Evolutionary conservation across 768 basidiomycete genomes (phyloP), one percentile per base, ranked within the genome.

Genomic region (Cantharellus cinnabarinus): DNA sequence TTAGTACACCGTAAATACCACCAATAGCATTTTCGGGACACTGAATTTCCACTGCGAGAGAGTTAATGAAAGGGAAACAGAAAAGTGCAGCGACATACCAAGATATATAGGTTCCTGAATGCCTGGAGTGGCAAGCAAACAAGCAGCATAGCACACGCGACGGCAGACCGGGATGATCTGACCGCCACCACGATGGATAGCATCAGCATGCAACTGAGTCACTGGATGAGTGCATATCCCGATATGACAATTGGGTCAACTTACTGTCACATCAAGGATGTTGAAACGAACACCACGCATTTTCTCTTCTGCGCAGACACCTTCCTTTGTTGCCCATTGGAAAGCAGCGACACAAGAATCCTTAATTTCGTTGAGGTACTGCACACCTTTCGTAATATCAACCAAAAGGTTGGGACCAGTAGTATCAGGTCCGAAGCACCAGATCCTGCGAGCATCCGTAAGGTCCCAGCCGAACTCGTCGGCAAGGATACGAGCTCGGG

Each of bases 281-380:
- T 99, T 98, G 76, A 90, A 76, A 63, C 95, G 89, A 67, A 94
- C 79, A 75, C 93, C 93, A 75, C 95, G 90, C 93, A 99, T 94
- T 72, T 85, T 89, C 79, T 99, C 95, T 69, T 98, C 95, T 58
- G 83, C 83, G 67, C 85, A 81, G 65, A 88, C 93, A 78, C 90
- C 90, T 73, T 98, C 94, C 78, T 95, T 98, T 60, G 89, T 88
- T 51, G 95, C 95, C 95, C 93, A 98, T 74, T 98, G 95, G 83
- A 98, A 89, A 53, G 90, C 93, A 65, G 95, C 94, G 70, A 99
- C 80, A 71, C 91, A 95, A 64, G 95, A 98, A 72, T 99, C 95
- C 78, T 99, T 98, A 78, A 99, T 99, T 80, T 99, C 95, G 70
- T 90, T 94, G 63, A 99, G 76, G 76, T 95, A 98, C 69, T 99